phyloP scores from a whole-genome alignment of 768 basidiomycete species.

The Boletus pseudo-olivaceus region DNA sequence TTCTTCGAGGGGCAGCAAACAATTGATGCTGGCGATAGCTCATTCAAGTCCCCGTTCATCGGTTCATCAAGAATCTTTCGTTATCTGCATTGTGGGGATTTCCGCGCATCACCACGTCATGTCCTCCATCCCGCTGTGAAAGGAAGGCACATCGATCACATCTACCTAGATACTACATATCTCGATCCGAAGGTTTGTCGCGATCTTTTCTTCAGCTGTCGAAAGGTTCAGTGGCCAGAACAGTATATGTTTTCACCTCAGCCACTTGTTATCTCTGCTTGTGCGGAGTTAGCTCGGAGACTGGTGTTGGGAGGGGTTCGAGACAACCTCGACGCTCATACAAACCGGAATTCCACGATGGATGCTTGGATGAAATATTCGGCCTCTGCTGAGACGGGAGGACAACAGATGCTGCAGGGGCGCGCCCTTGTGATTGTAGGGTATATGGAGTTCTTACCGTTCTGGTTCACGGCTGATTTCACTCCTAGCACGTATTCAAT shows the following conservation, averaged over 20 bases:
- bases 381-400: conserved; percentile 20
- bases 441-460: conserved; percentile 36
- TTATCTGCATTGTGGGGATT: conserved; percentile 95
- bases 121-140: conserved; percentile 79
- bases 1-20: conserved; percentile 93
- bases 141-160: conserved; percentile 77
- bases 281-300: conserved; percentile 73
- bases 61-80: conserved; percentile 71
- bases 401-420: conserved; percentile 37
- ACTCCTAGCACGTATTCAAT: conserved; percentile 86
- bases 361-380: conserved; percentile 47
- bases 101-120: conserved; percentile 86
- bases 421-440: conserved; percentile 66
- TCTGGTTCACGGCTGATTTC: neutral
- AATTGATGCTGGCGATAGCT: conserved; percentile 80
- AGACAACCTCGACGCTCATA: conserved; percentile 22
- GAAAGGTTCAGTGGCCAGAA: conserved; percentile 5
- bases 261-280: conserved; percentile 89
- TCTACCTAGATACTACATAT: conserved; percentile 97
- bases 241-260: conserved; percentile 96
- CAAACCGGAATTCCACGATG: conserved; percentile 38
- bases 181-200: conserved; percentile 72
- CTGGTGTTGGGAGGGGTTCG: conserved; percentile 44
- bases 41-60: conserved; percentile 65
- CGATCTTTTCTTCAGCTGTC: neutral